A percentile compares a stretch with the other conserved stretches of the same genome.
These are phyloP conservation scores for Microcyclospora pomicola DNA, from an alignment of 2,329 filamentous ascomycete species.

Conservation along the genomic window DNA sequence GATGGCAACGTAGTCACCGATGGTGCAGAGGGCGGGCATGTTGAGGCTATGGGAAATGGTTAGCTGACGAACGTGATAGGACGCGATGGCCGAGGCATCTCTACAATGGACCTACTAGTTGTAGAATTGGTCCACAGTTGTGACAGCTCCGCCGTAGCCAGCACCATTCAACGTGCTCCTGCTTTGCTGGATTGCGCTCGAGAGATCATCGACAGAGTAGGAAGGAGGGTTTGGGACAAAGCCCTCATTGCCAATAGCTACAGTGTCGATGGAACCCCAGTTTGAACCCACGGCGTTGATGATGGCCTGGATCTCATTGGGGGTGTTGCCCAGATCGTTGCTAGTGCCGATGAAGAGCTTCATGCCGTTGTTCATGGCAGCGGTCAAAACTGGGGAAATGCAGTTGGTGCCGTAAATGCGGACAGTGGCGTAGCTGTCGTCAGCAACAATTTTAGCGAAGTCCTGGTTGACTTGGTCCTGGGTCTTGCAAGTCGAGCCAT, in stretches of 20 bases:
- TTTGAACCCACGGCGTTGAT: slow-evolving; percentile 45
- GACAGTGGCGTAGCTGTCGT: slow-evolving; percentile 42
- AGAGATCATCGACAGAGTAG: slow-evolving; percentile 38
- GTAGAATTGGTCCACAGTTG: slow-evolving; percentile 64
- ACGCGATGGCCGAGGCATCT: no score
- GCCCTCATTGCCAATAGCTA: slow-evolving; percentile 70
- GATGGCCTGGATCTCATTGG: slow-evolving; percentile 46
- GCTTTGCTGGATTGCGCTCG: slow-evolving; percentile 43
- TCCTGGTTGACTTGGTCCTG: slow-evolving; percentile 49
- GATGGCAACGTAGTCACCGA: slow-evolving; percentile 64
- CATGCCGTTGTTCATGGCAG: slow-evolving; percentile 48
- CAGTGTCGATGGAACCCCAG: slow-evolving; percentile 56
- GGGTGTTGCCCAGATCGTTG: slow-evolving; percentile 48
- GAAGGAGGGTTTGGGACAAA: slow-evolving; percentile 41
- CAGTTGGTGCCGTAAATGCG: slow-evolving; percentile 75
- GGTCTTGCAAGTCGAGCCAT: slow-evolving; percentile 46
- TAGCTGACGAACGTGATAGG: no score
- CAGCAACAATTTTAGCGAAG: slow-evolving; percentile 40
- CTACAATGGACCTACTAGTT: no score
- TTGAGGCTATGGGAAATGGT: no score
- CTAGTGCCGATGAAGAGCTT: slow-evolving; percentile 59
- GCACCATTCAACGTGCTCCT: slow-evolving; percentile 43
- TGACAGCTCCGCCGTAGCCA: slow-evolving; percentile 60
- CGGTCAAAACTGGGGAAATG: slow-evolving; percentile 49
- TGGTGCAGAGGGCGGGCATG: slow-evolving; percentile 54